Percentiles rank a stretch among this genome's conserved stretches.
phyloP scores from a whole-genome alignment of 2,329 filamentous ascomycete genomes.

The Aspergillus versicolor region DNA sequence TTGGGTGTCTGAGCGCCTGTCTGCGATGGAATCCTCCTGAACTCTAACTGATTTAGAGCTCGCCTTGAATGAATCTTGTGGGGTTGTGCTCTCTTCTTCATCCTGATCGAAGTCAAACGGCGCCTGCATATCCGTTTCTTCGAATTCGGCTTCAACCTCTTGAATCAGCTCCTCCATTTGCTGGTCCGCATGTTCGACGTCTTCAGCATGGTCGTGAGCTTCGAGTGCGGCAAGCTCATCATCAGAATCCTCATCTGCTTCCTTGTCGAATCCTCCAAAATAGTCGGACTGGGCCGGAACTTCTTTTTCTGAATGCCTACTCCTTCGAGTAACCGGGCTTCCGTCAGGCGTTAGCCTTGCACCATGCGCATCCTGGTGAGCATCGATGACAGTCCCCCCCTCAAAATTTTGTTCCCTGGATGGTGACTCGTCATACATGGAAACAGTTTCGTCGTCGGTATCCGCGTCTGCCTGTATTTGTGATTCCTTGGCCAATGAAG shows the following conservation, averaged over 20 bases:
- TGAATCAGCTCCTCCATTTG: background rate
- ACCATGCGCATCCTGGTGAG: constrained; percentile 5
- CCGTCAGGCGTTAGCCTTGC: constrained; percentile 12
- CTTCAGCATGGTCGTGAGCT: background rate
- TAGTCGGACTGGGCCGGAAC: background rate
- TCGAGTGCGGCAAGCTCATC: background rate
- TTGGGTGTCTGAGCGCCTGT: background rate
- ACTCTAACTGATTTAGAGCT: background rate
- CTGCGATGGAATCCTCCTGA: background rate
- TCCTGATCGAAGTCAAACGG: constrained; percentile 17
- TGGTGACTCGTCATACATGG: constrained; percentile 4
- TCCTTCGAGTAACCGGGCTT: background rate
- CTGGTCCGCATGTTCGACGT: background rate
- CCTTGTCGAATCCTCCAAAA: background rate
- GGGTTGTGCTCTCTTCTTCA: constrained; percentile 9
- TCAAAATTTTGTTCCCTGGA: constrained; percentile 13
- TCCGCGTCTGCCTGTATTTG: background rate
- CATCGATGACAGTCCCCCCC: constrained; percentile 18
- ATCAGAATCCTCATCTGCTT: background rate
- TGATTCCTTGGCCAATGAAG: constrained; percentile 9
- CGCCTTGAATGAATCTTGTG: background rate
- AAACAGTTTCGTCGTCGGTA: background rate
- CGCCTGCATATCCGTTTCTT: background rate
- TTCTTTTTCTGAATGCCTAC: background rate
- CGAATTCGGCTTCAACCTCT: background rate